Percentiles rank a stretch among this genome's conserved stretches.
These are phyloP conservation scores for Aspergillus olivimuriae DNA, from an alignment of 495 filamentous ascomycete genomes.

Conservation along the genomic window DNA sequence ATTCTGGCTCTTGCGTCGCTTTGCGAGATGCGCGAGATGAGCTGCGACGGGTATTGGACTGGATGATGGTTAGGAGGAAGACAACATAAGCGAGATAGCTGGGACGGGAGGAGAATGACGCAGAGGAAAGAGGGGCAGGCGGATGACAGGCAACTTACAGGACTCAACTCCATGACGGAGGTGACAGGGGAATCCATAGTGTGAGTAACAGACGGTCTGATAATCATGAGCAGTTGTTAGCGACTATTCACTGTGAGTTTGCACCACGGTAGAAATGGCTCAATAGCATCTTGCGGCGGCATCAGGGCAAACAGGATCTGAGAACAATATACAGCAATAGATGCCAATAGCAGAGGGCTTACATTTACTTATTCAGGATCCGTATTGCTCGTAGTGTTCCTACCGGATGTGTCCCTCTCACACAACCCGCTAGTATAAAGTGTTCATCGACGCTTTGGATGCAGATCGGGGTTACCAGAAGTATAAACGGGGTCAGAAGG, in stretches of 20 bases:
- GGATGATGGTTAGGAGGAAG: neutral
- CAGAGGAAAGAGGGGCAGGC: constrained; percentile 2
- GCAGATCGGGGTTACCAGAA: too few relatives aligned
- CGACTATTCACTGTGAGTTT: neutral
- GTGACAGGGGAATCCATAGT: constrained; percentile 14
- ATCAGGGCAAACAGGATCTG: constrained; percentile 2
- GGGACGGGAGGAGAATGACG: constrained; percentile 1
- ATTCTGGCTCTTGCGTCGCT: constrained; percentile 14
- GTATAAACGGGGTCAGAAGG: too few relatives aligned
- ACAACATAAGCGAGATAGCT: neutral
- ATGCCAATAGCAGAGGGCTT: too few relatives aligned
- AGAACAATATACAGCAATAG: too few relatives aligned
- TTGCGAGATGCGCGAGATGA: constrained; percentile 18
- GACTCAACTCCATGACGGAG: constrained; percentile 9
- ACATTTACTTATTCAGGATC: too few relatives aligned
- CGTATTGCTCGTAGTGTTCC: too few relatives aligned
- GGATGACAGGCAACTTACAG: constrained; percentile 9
- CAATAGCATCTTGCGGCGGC: too few relatives aligned
- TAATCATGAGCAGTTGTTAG: constrained; percentile 11
- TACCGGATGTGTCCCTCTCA: too few relatives aligned
- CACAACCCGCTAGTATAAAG: too few relatives aligned
- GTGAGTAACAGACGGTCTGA: constrained; percentile 16
- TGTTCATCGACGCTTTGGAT: too few relatives aligned
- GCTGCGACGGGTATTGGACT: constrained; percentile 13
- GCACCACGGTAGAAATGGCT: too few relatives aligned